These are phyloP conservation scores for Begonia fuchsioides DNA, from an alignment of 306 rosid species.

Conservation along the genomic window DNA sequence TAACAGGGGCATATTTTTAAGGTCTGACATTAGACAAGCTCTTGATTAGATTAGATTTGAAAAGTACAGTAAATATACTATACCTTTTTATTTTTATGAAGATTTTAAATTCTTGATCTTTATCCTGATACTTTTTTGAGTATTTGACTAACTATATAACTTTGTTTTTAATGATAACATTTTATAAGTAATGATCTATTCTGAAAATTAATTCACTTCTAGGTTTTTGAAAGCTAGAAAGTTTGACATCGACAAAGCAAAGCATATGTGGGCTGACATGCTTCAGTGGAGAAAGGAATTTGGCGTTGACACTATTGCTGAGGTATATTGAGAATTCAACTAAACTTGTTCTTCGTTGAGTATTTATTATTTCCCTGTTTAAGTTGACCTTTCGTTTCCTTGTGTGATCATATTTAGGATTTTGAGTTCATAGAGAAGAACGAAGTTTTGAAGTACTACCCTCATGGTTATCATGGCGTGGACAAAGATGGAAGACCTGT, in stretches of 20 bases:
- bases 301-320: conserved; percentile 59
- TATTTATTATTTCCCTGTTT: neutral
- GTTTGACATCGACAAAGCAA: conserved; percentile 78
- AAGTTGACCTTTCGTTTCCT: neutral
- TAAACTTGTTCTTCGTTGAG: neutral
- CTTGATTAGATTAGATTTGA: no score
- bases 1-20: no score
- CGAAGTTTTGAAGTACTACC: conserved; percentile 70
- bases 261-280: conserved; percentile 98
- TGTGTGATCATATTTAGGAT: conserved; percentile 34
- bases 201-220: neutral
- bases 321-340: conserved; percentile 30
- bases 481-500: conserved; percentile 97
- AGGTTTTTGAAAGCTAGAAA: conserved; percentile 94
- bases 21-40: no score
- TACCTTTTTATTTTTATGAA: neutral
- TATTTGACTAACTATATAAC: neutral
- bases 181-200: neutral
- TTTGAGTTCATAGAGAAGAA: conserved; percentile 64
- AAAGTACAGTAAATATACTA: neutral
- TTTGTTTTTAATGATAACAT: neutral
- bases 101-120: neutral
- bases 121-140: neutral
- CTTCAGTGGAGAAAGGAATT: conserved; percentile 87
- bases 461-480: conserved; percentile 92